phyloP scores from a whole-genome alignment of 2,329 filamentous ascomycete genomes.

The Annulohypoxylon truncatum region DNA sequence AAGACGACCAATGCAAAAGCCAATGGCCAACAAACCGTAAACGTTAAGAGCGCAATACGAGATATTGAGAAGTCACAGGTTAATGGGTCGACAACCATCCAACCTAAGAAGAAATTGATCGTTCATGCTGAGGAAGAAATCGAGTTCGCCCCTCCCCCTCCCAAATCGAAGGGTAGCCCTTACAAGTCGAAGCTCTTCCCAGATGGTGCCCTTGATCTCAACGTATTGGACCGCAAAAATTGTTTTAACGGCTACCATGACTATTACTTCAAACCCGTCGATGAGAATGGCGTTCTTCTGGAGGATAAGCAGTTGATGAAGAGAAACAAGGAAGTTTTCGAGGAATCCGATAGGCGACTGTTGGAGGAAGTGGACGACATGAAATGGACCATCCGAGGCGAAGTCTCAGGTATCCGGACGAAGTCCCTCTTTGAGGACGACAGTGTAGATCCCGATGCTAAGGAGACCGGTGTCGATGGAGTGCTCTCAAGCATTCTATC shows the following conservation, averaged over 20 bases:
- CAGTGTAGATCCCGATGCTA: slow-evolving; percentile 9
- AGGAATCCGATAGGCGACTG: slow-evolving; percentile 74
- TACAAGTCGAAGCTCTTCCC: slow-evolving; percentile 79
- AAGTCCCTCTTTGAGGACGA: slow-evolving; percentile 37
- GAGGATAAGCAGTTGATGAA: slow-evolving; percentile 71
- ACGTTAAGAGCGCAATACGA: slow-evolving; percentile 68
- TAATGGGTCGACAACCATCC: slow-evolving; percentile 68
- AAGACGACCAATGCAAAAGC: slow-evolving; percentile 97
- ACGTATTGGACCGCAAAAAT: slow-evolving; percentile 68
- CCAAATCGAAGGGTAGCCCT: slow-evolving; percentile 72
- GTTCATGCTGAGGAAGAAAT: slow-evolving; percentile 76
- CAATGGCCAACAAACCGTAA: slow-evolving; percentile 72
- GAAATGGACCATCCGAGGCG: slow-evolving; percentile 69
- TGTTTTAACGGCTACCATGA: slow-evolving; percentile 71
- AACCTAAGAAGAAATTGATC: slow-evolving; percentile 71
- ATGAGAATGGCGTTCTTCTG: slow-evolving; percentile 73
- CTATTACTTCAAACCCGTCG: slow-evolving; percentile 71
- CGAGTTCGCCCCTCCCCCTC: slow-evolving; percentile 92
- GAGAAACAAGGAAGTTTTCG: slow-evolving; percentile 61
- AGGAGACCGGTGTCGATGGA: slow-evolving; percentile 38
- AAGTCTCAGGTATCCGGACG: slow-evolving; percentile 56
- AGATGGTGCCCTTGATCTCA: slow-evolving; percentile 65
- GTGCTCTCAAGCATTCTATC: slow-evolving; percentile 65
- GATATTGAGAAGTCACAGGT: slow-evolving; percentile 72
- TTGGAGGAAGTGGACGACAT: slow-evolving; percentile 73